Evolutionary conservation across 805 yeast species (phyloP), one percentile per base, ranked within the genome.

Genomic region (Saccharomycopsis capsularis): DNA sequence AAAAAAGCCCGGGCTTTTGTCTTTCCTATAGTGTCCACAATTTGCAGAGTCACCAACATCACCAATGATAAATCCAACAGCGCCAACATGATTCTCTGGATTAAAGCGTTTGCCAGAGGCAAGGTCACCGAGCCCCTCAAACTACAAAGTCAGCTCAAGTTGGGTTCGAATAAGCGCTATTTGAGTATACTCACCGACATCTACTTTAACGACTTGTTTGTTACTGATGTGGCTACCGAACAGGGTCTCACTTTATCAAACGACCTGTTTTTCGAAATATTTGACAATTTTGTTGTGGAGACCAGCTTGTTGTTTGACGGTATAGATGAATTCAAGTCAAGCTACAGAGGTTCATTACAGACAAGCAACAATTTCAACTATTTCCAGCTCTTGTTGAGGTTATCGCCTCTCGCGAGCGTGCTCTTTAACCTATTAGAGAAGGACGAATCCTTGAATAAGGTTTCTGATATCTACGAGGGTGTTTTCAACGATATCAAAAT

Each of bases 41-140:
- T 76, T 3, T 74, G 71, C 29, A 63, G 75, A 47, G 66, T 79
- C 2, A 69, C 71, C 3, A 79, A 76, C 2, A 58, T 78, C 15
- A 60, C 67, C 19, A 75, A 70, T 46, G 75, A 68, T 44, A 62
- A 66, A n/a, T 67, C 68, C 37, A 64, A 64, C 44, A 13, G 25
- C 16, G 4, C 30, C 3, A 37, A 16, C 11, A 63, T 78, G 40
- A 66, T 70, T 19, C 47, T 79, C 21, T 71, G 78, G 0, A 65
- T 78, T 43, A 76, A 71, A 55, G 81, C 81, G 1, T 50, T 77
- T 3, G 57, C 70, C 0, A 64, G 84, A 51, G 82, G 74, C 3
- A n/a, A 34, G n/a, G 38, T 34, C 38, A 16, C 19, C 6, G 38
- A 34, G 6, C 7, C 11, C 7, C 11, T 7, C 7, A 13, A 9